phyloP scores from a whole-genome alignment of 345 rosid genomes.

The Aquilaria malaccensis region DNA sequence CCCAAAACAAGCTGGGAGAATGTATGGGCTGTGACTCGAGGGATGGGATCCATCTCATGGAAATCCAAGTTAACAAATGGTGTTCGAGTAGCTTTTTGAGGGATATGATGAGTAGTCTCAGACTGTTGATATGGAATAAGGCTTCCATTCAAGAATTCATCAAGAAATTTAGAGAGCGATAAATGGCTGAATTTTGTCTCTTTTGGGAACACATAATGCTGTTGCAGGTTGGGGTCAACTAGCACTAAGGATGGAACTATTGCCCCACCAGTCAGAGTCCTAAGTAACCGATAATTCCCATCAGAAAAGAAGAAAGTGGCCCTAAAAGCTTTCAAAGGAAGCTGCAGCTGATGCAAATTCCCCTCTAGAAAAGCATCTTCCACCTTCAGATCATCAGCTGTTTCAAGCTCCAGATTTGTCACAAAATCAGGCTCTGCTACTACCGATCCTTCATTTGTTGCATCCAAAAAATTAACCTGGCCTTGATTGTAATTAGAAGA shows the following conservation, averaged over 20 bases:
- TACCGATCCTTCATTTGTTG: conserved; percentile 23
- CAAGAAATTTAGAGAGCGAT: conserved; percentile 42
- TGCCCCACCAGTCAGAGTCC: conserved; percentile 58
- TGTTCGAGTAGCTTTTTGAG: conserved; percentile 44
- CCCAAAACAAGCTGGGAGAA: conserved; percentile 55
- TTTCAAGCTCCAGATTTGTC: conserved; percentile 19
- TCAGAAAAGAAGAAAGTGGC: conserved; percentile 77
- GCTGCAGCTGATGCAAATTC: conserved; percentile 30
- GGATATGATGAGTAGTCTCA: conserved; percentile 35
- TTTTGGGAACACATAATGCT: conserved; percentile 55
- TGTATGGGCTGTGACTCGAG: conserved; percentile 48
- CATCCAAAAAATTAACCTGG: conserved; percentile 18
- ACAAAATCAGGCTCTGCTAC: conserved; percentile 24
- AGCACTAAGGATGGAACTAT: conserved; percentile 71
- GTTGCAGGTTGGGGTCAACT: conserved; percentile 55
- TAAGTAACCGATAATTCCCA: conserved; percentile 57
- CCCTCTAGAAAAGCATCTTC: conserved; percentile 27
- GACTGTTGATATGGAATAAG: conserved; percentile 59
- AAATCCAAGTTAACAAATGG: conserved; percentile 83
- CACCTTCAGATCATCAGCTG: conserved; percentile 16
- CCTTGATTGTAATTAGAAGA: conserved; percentile 27
- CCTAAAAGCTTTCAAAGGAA: conserved; percentile 30
- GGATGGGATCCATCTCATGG: conserved; percentile 70
- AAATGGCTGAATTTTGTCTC: conserved; percentile 34
- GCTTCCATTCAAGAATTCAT: conserved; percentile 51